Evolutionary conservation across 306 rosid species (phyloP).

Genomic region (Castanospermum australe): DNA sequence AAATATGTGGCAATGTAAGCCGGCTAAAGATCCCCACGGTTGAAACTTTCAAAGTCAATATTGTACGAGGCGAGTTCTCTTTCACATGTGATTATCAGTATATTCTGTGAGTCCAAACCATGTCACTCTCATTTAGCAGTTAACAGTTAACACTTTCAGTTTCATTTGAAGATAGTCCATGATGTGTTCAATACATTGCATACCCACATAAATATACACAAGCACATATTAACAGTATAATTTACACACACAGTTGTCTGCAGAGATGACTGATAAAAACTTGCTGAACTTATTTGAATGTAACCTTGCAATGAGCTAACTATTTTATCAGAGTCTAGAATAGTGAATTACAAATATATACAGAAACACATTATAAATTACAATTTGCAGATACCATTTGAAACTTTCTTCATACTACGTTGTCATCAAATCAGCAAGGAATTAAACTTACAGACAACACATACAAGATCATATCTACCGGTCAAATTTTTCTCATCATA

Average conservation of each 20-base stretch:
- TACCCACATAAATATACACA: background rate
- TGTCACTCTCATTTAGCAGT: background rate
- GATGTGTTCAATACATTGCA: background rate
- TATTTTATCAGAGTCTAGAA: too few relatives aligned
- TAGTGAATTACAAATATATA: background rate
- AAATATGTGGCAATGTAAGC: background rate
- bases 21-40: background rate
- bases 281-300: background rate
- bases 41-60: background rate
- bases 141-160: too few relatives aligned
- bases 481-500: background rate
- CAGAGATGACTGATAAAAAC: background rate
- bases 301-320: background rate
- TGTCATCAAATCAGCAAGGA: background rate
- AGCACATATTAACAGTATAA: background rate
- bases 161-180: background rate
- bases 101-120: background rate
- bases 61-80: background rate
- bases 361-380: background rate
- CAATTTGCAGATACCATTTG: background rate
- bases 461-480: background rate
- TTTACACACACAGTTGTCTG: background rate
- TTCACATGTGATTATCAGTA: background rate
- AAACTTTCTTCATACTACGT: background rate
- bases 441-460: background rate